Base-by-base conservation (phyloP, 768 basidiomycete species). In the Naganishia vishniacii region DNA sequence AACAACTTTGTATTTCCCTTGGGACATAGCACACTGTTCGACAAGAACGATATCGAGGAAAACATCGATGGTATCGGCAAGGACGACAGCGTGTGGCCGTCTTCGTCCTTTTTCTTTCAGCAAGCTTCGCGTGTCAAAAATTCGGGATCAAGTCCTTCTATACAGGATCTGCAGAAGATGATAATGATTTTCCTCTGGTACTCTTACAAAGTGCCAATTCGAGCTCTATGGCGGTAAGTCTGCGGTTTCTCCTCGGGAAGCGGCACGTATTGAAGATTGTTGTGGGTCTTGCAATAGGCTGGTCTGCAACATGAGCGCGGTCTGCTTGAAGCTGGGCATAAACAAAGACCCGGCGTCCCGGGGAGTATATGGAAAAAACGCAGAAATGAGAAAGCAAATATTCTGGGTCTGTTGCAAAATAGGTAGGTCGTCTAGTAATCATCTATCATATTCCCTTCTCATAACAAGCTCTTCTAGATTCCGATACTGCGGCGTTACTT, bases 11-110 rank as follows among this genome's bases (percentile, higher is more conserved):
- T 51, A 13, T 51, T 51, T 20, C 49, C 49, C 6, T 32, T 51
- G 9, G 49, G 49, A n/a, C 49, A 51, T 32, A 51, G 49, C 31
- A 51, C 49, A 23, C 49, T 51, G 18, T 51, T 51, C 31, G 31
- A 32, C 31, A 51, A 51, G 9, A 51, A 51, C 28, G 31, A 51
- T 12, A 31, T 34, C 4, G 49, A 51, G 8, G 49, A 51, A 51
- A 51, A 51, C 32, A 34, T 34, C n/a, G 49, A 51, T 20, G 31
- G 49, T 9, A n/a, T 51, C 2, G 49, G 49, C 15, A 51, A 51
- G 31, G 49, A 51, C 15, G 31, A 51, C 28, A 29, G 23, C 6
- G 16, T 32, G 6, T 51, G 49, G 49, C 49, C 49, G 4, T 31
- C 49, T 4, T 28, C 49, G 13, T 18, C 28, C 15, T 51, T 34